Percentiles rank a stretch among this genome's conserved stretches.
These are phyloP conservation scores for Cryomyces minteri DNA, from an alignment of 495 filamentous ascomycete species.

Conservation along the genomic window DNA sequence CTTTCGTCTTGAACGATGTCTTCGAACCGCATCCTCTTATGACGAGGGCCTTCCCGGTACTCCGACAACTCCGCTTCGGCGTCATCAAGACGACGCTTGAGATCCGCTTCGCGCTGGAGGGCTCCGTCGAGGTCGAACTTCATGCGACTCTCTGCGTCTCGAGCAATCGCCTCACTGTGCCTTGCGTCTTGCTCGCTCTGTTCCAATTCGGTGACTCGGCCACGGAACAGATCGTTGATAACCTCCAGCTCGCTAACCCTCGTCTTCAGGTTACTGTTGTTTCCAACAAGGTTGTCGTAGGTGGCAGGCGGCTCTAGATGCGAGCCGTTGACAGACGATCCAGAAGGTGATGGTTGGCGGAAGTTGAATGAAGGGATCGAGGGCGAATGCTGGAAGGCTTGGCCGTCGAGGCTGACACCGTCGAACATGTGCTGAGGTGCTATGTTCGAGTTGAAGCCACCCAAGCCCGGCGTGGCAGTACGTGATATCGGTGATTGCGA, in stretches of 20 bases:
- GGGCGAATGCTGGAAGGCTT: constrained; percentile 41
- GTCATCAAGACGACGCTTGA: constrained; percentile 68
- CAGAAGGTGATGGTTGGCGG: constrained; percentile 40
- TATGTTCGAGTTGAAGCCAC: constrained; percentile 38
- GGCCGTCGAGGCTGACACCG: constrained; percentile 44
- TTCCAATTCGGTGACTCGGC: constrained; percentile 75
- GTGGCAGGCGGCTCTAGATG: constrained; percentile 59
- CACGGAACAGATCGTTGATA: constrained; percentile 84
- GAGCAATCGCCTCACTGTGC: constrained; percentile 34
- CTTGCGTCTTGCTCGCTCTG: constrained; percentile 51
- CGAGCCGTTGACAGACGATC: constrained; percentile 38
- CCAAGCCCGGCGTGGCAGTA: constrained; percentile 49
- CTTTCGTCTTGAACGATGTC: background rate
- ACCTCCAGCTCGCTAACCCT: constrained; percentile 59
- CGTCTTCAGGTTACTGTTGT: constrained; percentile 18
- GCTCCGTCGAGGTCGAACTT: constrained; percentile 55
- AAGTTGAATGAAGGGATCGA: constrained; percentile 28
- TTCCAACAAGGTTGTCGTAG: constrained; percentile 27
- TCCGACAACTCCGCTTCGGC: constrained; percentile 30
- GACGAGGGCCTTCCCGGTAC: background rate
- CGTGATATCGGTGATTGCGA: constrained; percentile 77
- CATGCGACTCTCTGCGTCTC: constrained; percentile 35
- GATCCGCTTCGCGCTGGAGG: constrained; percentile 56
- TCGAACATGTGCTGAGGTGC: constrained; percentile 67
- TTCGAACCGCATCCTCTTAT: background rate